Conservation (phyloP, 2,329 filamentous ascomycete genomes). For the Fusarium solani-melongenae region DNA sequence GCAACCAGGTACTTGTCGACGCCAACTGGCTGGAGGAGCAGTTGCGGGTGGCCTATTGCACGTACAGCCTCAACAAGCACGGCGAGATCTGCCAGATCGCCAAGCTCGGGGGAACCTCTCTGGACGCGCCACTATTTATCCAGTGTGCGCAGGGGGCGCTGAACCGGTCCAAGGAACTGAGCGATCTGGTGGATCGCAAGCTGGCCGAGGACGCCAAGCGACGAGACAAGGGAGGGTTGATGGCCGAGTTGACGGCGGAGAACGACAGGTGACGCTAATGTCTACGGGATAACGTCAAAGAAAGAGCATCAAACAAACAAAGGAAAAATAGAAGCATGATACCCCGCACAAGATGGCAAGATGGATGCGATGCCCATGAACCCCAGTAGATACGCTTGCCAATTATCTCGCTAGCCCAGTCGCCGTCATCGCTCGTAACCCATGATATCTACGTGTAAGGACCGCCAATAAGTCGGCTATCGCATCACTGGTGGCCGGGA, state of each 20-base stretch:
- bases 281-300: slow-evolving; percentile 21
- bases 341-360: slow-evolving; percentile 35
- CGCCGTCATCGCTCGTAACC: slow-evolving; percentile 31
- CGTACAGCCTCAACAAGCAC: slow-evolving; percentile 87
- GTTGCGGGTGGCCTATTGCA: slow-evolving; percentile 77
- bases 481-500: slow-evolving; percentile 91
- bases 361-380: slow-evolving; percentile 21
- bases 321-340: slow-evolving; percentile 44
- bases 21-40: slow-evolving; percentile 81
- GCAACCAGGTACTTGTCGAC: slow-evolving; percentile 76
- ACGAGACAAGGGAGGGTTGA: slow-evolving; percentile 81
- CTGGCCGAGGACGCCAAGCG: slow-evolving; percentile 82
- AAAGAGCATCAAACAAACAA: slow-evolving; percentile 30
- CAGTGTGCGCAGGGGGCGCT: slow-evolving; percentile 80
- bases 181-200: slow-evolving; percentile 76
- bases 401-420: slow-evolving; percentile 4
- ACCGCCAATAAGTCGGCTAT: slow-evolving; percentile 56
- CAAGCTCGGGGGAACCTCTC: slow-evolving; percentile 85
- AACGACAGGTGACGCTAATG: slow-evolving; percentile 72
- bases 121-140: slow-evolving; percentile 83
- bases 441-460: slow-evolving; percentile 14
- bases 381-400: slow-evolving; percentile 26
- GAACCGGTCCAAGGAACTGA: slow-evolving; percentile 83
- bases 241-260: slow-evolving; percentile 82
- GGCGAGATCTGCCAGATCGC: slow-evolving; percentile 92